Conservation (phyloP, 805 yeast genomes). For the Cyberlindnera petersonii region DNA sequence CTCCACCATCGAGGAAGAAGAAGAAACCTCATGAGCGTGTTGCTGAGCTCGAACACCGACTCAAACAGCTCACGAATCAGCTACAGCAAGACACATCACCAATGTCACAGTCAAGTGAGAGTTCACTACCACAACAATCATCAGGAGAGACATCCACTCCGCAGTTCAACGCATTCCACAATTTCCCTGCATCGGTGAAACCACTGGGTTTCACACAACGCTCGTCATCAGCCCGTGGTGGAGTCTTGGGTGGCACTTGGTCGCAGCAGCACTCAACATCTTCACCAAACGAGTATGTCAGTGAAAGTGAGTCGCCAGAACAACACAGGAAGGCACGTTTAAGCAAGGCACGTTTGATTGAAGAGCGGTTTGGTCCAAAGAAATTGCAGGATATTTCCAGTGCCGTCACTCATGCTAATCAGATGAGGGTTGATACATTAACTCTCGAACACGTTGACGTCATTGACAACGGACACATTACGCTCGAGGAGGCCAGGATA, state of each 20-base stretch:
- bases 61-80: slow-evolving; percentile 24
- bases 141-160: background rate
- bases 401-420: slow-evolving; percentile 43
- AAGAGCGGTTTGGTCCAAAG: slow-evolving; percentile 39
- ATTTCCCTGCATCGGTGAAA: slow-evolving; percentile 1
- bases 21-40: slow-evolving; percentile 31
- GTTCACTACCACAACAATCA: slow-evolving; percentile 1
- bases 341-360: slow-evolving; percentile 33
- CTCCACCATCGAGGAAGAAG: slow-evolving; percentile 52
- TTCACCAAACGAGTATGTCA: slow-evolving; percentile 8
- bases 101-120: slow-evolving; percentile 9
- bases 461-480: slow-evolving; percentile 52
- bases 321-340: slow-evolving; percentile 25
- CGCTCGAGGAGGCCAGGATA: slow-evolving; percentile 53
- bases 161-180: slow-evolving; percentile 4
- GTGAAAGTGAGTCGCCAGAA: slow-evolving; percentile 7
- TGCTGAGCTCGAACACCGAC: slow-evolving; percentile 31
- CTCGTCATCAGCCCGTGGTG: slow-evolving; percentile 8
- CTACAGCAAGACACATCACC: slow-evolving; percentile 11
- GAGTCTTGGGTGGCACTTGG: background rate
- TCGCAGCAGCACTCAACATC: background rate
- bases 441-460: slow-evolving; percentile 39
- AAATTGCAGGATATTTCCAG: slow-evolving; percentile 42
- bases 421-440: slow-evolving; percentile 26
- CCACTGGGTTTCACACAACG: slow-evolving; percentile 4